Base-by-base conservation (phyloP, 176 grass and related monocot species). In the Zoysia pacifica region DNA sequence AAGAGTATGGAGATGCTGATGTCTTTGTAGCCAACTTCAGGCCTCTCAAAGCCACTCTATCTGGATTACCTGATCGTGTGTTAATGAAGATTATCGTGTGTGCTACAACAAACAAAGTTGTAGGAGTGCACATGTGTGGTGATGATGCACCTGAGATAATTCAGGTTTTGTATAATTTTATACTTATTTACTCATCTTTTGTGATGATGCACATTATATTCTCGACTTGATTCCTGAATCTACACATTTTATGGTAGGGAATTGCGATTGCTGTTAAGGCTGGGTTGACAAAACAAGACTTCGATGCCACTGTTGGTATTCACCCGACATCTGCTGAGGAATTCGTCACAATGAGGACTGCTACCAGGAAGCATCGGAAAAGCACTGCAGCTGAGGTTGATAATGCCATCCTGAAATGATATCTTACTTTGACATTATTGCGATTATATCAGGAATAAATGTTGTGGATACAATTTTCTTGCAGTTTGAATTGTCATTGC, bases 191-290 rank as follows among this genome's bases (percentile, higher is more conserved):
- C 13, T 75, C 51, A 56, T 1, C 16, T 15, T 3, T 53, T 58
- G 55, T 19, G n/a, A 6, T 19, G 16, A 19, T 58, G 55, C 55
- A 20, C 2, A 41, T 61, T 80, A 69, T 19, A 46, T 82, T 45
- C 37, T 5, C 28, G 41, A 52, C 19, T 67, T 39, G 2, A 9
- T 71, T 78, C 47, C 70, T 77, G 43, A 40, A 62, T 7, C 1
- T 67, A 68, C 41, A 16, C 5, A 41, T 13, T 86, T 56, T 77
- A 20, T 79, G 79, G 36, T 83, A 97, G 91, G 95, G 92, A 47
- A 71, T 97, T 86, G 95, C 90, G 41, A 94, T 97, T 81, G 95
- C 87, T 85, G 91, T 97, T 62, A 97, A 93, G 82, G 91, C 95
- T 51, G 95, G 89, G 48, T 80, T 97, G 37, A 93, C 87, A 85